Conservation (phyloP, 176 grass and related monocot species). For the Oryza officinalis region DNA sequence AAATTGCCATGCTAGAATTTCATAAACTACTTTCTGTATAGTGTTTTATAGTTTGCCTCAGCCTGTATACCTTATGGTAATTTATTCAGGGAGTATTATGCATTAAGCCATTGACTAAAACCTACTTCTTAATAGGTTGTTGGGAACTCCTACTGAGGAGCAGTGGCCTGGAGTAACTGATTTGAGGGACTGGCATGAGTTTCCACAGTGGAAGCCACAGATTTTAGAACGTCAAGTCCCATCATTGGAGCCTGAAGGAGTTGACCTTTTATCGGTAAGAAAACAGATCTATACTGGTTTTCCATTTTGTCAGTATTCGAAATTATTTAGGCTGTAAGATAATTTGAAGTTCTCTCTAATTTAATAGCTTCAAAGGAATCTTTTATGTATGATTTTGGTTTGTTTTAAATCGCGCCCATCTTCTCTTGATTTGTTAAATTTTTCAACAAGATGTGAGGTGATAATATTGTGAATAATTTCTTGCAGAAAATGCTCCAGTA, state of each 20-base stretch:
- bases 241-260: conserved; percentile 64
- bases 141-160: conserved; percentile 86
- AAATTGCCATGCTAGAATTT: conserved; percentile 10
- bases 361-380: background rate
- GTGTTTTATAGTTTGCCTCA: background rate
- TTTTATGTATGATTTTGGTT: background rate
- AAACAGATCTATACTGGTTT: background rate
- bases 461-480: background rate
- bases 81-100: background rate
- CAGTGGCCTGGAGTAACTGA: conserved; percentile 78
- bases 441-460: background rate
- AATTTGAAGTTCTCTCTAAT: background rate
- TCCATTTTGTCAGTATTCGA: background rate
- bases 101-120: conserved; percentile 17
- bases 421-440: background rate
- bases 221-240: conserved; percentile 62
- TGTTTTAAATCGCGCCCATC: background rate
- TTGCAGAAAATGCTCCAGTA: conserved; percentile 89
- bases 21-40: background rate
- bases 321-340: background rate
- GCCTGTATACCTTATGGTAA: background rate
- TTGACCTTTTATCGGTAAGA: conserved; percentile 79
- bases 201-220: conserved; percentile 80
- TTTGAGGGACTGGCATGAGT: conserved; percentile 89
- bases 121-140: conserved; percentile 50